A percentile compares a stretch with the other conserved stretches of the same genome.
phyloP scores from a whole-genome alignment of 1,284 basidiomycete species.

The Ustilago tritici region DNA sequence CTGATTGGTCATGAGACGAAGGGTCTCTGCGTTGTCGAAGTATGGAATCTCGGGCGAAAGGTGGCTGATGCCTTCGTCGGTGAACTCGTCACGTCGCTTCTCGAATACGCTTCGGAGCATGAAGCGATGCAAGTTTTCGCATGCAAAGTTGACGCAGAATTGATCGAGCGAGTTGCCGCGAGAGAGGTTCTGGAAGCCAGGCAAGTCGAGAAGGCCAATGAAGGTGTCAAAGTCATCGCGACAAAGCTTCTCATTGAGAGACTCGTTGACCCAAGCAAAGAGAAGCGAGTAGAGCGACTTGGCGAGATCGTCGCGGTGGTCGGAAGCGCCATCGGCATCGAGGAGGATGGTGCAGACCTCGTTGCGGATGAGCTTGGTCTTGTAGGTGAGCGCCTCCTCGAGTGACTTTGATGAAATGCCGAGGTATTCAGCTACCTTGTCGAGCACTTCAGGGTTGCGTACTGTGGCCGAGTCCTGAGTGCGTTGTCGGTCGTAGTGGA shows the following conservation, averaged over 20 bases:
- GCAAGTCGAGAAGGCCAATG: conserved; percentile 94
- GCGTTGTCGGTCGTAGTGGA: conserved; percentile 72
- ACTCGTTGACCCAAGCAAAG: conserved; percentile 96
- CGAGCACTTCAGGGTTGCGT: conserved; percentile 75
- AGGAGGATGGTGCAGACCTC: conserved; percentile 96
- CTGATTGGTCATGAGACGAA: conserved; percentile 85
- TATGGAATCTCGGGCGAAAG: conserved; percentile 81
- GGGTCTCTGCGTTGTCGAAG: conserved; percentile 91
- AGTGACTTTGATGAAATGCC: conserved; percentile 82
- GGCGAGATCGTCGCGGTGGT: conserved; percentile 92
- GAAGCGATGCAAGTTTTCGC: conserved; percentile 88
- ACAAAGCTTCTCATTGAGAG: conserved; percentile 88
- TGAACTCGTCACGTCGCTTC: conserved; percentile 82
- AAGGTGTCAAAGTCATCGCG: conserved; percentile 75
- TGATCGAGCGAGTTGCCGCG: conserved; percentile 91
- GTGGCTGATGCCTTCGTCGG: conserved; percentile 82
- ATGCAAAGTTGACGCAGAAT: conserved; percentile 95
- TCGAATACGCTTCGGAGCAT: conserved; percentile 85
- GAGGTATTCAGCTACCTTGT: conserved; percentile 88
- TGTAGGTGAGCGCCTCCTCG: conserved; percentile 88
- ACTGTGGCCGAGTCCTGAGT: conserved; percentile 65
- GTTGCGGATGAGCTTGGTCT: conserved; percentile 89
- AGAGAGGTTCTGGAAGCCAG: conserved; percentile 78
- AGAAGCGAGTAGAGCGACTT: conserved; percentile 92
- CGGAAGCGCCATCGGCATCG: conserved; percentile 89